Evolutionary conservation across 345 rosid species (phyloP).

Genomic region (Heritiera fomes): DNA sequence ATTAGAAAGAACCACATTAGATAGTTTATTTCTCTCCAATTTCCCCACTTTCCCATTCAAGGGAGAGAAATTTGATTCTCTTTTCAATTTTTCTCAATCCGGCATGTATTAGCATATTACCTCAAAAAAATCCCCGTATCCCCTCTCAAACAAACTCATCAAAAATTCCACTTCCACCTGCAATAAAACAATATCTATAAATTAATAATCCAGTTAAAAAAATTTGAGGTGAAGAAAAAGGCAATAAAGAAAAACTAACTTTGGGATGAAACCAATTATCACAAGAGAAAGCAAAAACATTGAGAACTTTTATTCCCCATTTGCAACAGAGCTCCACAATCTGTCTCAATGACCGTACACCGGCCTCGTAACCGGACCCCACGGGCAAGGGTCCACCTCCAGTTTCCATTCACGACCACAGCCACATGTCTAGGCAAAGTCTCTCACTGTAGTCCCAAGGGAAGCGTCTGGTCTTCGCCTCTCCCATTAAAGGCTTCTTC

Average conservation of each 20-base stretch:
- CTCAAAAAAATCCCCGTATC: conserved; percentile 19
- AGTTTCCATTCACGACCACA: conserved; percentile 33
- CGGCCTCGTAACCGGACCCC: conserved; percentile 33
- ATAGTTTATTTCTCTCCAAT: not conserved
- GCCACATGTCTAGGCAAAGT: conserved; percentile 35
- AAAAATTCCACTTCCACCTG: conserved; percentile 34
- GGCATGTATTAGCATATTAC: not conserved
- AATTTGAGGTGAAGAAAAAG: not conserved
- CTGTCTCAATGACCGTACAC: conserved; percentile 23
- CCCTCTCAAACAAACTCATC: conserved; percentile 30
- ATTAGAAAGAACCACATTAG: not conserved
- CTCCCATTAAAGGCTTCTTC: not conserved
- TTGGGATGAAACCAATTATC: conserved; percentile 35
- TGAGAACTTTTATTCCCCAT: conserved; percentile 30
- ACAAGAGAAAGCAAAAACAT: conserved; percentile 35
- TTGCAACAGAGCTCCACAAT: conserved; percentile 28
- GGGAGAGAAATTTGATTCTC: not conserved
- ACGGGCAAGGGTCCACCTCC: conserved; percentile 31
- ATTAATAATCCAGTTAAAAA: not conserved
- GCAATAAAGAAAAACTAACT: not conserved
- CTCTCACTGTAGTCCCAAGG: conserved; percentile 23
- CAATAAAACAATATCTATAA: not conserved
- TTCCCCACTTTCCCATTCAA: not conserved
- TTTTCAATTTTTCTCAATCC: not conserved
- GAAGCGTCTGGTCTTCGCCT: conserved; percentile 10